Percentiles rank a stretch among this genome's conserved stretches.
Evolutionary conservation across 768 basidiomycete species (phyloP).

Genomic region (Mycena galericulata): DNA sequence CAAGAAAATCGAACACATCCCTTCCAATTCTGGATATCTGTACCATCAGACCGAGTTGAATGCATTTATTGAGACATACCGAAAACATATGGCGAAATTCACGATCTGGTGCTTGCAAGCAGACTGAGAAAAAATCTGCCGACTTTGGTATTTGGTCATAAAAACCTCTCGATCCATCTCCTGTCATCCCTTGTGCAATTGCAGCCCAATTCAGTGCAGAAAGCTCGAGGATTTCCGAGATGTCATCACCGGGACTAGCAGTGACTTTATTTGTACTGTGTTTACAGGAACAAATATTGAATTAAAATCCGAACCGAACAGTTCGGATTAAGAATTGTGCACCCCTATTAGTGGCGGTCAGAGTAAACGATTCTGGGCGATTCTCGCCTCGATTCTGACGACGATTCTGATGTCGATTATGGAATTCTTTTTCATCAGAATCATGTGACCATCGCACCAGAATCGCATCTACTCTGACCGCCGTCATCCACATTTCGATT

Average conservation of each 20-base stretch:
- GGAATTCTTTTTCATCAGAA: neutral
- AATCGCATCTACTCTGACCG: neutral
- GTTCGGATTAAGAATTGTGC: constrained; percentile 4
- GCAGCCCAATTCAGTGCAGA: no score
- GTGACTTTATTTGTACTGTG: no score
- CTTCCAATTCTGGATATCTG: neutral
- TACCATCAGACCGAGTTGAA: no score
- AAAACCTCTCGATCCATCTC: neutral
- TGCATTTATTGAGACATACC: neutral
- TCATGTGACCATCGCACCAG: neutral
- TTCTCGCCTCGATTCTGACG: neutral
- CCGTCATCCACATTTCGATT: no score
- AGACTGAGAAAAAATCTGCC: neutral
- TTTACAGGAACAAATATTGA: neutral
- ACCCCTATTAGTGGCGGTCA: constrained; percentile 1
- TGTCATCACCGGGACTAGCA: no score
- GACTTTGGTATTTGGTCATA: constrained; percentile 5
- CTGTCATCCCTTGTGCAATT: neutral
- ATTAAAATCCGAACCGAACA: neutral
- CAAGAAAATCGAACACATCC: constrained; percentile 17
- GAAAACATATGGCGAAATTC: constrained; percentile 10
- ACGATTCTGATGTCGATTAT: neutral
- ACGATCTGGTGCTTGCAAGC: constrained; percentile 1
- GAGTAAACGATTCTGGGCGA: neutral
- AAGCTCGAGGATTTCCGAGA: neutral